These are phyloP conservation scores for Sarocladiaceae sp. DNA, from an alignment of 2,329 filamentous ascomycete species.

Conservation along the genomic window DNA sequence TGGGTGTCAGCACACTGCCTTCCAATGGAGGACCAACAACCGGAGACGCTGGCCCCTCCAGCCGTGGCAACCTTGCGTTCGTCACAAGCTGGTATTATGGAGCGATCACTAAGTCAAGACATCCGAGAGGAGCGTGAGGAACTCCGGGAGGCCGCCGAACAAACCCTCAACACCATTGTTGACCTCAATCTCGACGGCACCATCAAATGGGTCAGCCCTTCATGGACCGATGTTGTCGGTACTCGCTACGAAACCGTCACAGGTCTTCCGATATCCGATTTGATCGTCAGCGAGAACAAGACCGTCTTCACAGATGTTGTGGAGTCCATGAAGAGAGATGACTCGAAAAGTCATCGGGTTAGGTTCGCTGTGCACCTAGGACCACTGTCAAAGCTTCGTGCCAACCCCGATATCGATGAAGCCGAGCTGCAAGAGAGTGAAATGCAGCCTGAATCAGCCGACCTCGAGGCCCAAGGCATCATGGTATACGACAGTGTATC, in stretches of 20 bases:
- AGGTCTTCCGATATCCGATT: constrained; percentile 70
- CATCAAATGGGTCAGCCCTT: constrained; percentile 93
- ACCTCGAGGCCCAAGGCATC: constrained; percentile 93
- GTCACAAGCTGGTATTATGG: constrained; percentile 46
- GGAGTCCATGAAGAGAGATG: constrained; percentile 85
- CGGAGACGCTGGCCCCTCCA: constrained; percentile 41
- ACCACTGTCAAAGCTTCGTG: constrained; percentile 58
- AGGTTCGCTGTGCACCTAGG: constrained; percentile 71
- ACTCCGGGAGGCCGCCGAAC: constrained; percentile 88
- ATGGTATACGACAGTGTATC: constrained; percentile 92
- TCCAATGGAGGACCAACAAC: constrained; percentile 37
- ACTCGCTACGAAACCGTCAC: constrained; percentile 66
- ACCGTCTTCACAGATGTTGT: constrained; percentile 75
- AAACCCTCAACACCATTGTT: constrained; percentile 93
- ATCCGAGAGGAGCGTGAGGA: constrained; percentile 92
- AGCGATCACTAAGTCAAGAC: constrained; percentile 71
- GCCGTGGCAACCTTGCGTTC: constrained; percentile 46
- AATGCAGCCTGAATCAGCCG: constrained; percentile 45
- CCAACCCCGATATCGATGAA: constrained; percentile 28
- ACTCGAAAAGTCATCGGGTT: constrained; percentile 86
- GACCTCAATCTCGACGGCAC: constrained; percentile 86
- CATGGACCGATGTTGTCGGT: constrained; percentile 90
- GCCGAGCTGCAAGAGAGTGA: constrained; percentile 32
- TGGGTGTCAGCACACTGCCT: too few species aligned
- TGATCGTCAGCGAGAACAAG: constrained; percentile 73